Conservation (phyloP, 495 filamentous ascomycete species). For the Staphylotrichum longicolle region DNA sequence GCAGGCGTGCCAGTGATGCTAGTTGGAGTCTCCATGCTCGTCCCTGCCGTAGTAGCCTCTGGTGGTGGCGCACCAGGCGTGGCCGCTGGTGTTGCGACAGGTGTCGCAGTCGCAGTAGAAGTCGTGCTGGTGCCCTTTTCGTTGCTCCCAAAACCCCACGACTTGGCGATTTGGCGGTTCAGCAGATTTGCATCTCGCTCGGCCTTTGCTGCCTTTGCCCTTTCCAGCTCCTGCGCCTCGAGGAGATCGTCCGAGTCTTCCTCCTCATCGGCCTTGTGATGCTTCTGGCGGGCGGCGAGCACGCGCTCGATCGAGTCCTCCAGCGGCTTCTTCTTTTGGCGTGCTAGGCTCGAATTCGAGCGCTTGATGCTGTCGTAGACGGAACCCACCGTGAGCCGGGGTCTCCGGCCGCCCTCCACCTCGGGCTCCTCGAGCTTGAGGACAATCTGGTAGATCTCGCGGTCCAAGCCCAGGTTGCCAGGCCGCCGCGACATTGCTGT, state of each 20-base stretch:
- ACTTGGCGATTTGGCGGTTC: conserved; percentile 47
- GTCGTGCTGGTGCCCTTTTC: conserved; percentile 26
- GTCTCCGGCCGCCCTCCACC: conserved; percentile 23
- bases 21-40: conserved; percentile 10
- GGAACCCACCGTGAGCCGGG: conserved; percentile 53
- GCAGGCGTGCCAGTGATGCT: not conserved
- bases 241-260: conserved; percentile 62
- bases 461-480: conserved; percentile 35
- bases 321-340: conserved; percentile 73
- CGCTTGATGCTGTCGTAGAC: conserved; percentile 76
- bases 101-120: conserved; percentile 1
- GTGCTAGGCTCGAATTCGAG: conserved; percentile 80
- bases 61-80: not conserved
- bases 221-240: conserved; percentile 51
- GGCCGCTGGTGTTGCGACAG: conserved; percentile 1
- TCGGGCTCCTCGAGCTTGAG: conserved; percentile 61
- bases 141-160: conserved; percentile 54
- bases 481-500: conserved; percentile 18
- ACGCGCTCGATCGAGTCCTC: conserved; percentile 87
- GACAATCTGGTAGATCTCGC: conserved; percentile 67
- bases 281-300: conserved; percentile 68
- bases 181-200: conserved; percentile 29
- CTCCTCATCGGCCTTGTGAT: conserved; percentile 56
- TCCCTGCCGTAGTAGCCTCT: not conserved
- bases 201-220: conserved; percentile 24